phyloP scores from a whole-genome alignment of 148 eudicot genomes.

The Oxyria digyna region DNA sequence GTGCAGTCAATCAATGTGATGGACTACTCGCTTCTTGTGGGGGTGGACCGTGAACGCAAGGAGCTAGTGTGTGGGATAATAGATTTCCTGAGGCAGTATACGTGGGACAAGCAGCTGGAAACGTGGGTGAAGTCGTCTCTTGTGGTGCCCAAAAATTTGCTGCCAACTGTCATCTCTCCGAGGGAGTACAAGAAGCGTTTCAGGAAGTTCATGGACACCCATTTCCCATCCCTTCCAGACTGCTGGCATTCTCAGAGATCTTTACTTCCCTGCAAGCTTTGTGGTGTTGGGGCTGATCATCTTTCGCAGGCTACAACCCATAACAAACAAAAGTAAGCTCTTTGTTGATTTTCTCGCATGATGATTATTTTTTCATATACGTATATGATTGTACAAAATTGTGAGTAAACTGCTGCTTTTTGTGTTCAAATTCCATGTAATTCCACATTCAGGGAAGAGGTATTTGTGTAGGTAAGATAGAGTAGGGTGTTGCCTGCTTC shows the following conservation, averaged over 20 bases:
- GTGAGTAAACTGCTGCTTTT: neutral
- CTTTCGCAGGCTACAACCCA: neutral
- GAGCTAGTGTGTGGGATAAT: constrained; percentile 90
- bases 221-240: constrained; percentile 78
- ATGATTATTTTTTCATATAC: neutral
- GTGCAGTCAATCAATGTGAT: constrained; percentile 74
- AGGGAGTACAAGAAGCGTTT: constrained; percentile 75
- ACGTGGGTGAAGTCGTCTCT: constrained; percentile 82
- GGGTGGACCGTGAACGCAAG: constrained; percentile 51
- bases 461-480: neutral
- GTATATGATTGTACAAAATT: neutral
- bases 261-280: constrained; percentile 62
- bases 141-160: constrained; percentile 57
- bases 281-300: constrained; percentile 25
- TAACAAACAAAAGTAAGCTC: neutral
- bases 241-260: constrained; percentile 76
- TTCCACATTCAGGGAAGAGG: neutral
- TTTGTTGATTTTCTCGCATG: neutral
- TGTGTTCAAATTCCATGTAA: neutral
- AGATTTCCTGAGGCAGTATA: constrained; percentile 80
- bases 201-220: constrained; percentile 75
- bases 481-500: neutral
- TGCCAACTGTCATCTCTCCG: constrained; percentile 82
- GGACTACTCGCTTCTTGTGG: constrained; percentile 93
- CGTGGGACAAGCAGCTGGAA: constrained; percentile 94